Percentiles rank a stretch among this genome's conserved stretches.
Evolutionary conservation across 2,329 filamentous ascomycete genomes (phyloP).

Genomic region (Aspergillus ibericus): DNA sequence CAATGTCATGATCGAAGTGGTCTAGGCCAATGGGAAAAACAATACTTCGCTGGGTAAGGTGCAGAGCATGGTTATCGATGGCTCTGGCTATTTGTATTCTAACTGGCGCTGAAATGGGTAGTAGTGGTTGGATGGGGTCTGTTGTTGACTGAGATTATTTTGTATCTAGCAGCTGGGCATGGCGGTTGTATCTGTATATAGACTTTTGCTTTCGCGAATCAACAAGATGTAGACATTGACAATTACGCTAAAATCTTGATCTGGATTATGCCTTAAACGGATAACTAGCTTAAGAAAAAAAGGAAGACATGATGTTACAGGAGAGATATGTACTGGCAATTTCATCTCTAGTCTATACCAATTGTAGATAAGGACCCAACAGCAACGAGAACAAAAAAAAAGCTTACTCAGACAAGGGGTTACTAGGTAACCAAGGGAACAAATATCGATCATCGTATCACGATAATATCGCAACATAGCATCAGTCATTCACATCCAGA

Average conservation of each 20-base stretch:
- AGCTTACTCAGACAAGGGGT: neutral
- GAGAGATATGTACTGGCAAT: slow-evolving; percentile 4
- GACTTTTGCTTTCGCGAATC: neutral
- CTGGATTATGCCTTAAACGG: neutral
- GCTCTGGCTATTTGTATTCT: neutral
- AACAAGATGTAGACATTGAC: neutral
- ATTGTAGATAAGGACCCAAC: neutral
- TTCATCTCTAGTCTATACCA: slow-evolving; percentile 6
- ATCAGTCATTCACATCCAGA: slow-evolving; percentile 13
- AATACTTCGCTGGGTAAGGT: neutral
- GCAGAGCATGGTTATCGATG: neutral
- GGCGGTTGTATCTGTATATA: slow-evolving; percentile 7
- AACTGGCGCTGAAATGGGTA: neutral
- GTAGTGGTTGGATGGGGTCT: neutral
- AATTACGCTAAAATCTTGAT: neutral
- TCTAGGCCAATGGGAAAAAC: neutral
- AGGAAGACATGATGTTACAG: neutral
- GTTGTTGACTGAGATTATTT: neutral
- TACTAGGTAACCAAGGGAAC: neutral
- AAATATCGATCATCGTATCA: neutral
- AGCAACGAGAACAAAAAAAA: neutral
- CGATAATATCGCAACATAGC: slow-evolving; percentile 5
- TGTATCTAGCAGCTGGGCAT: slow-evolving; percentile 2
- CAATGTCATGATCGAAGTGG: neutral
- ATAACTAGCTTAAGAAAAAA: neutral